Conservation (phyloP, 352 stramenopile species). For the Globisporangium sylvaticum region DNA sequence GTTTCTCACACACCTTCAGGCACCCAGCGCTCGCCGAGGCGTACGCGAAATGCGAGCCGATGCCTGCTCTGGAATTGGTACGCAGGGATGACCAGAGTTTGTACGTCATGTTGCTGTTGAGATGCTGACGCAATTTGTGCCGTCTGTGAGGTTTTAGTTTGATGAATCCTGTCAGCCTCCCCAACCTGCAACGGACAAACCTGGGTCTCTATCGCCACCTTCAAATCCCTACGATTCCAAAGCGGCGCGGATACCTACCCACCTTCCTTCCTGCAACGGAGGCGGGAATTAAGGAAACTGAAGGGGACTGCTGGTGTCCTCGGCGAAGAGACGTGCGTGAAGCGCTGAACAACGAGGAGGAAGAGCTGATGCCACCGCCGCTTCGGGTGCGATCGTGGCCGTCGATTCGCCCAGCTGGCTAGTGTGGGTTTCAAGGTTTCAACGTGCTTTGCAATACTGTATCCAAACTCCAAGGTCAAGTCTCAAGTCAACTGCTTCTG, state of each 20-base stretch:
- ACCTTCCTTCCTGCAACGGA: too few relatives aligned
- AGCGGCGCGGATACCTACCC: too few relatives aligned
- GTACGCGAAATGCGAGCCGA: constrained; percentile 34
- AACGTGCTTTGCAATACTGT: not conserved
- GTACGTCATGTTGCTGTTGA: not conserved
- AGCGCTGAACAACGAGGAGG: not conserved
- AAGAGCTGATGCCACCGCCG: not conserved
- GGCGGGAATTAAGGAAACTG: too few relatives aligned
- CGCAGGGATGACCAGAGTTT: not conserved
- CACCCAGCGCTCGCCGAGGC: constrained; percentile 20
- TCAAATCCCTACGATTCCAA: not conserved
- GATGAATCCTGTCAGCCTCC: constrained; percentile 28
- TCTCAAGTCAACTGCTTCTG: not conserved
- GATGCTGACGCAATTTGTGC: not conserved
- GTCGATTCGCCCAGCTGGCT: not conserved
- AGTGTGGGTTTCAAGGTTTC: not conserved
- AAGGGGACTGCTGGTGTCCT: too few relatives aligned
- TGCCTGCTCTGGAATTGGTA: constrained; percentile 44
- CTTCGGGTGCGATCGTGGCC: not conserved
- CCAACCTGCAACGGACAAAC: not conserved
- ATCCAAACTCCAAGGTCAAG: not conserved
- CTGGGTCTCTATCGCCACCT: not conserved
- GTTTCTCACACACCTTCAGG: constrained; percentile 4
- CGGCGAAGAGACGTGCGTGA: too few relatives aligned
- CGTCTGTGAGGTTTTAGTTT: constrained; percentile 20